These are phyloP conservation scores for Agaricus bisporus DNA, from an alignment of 768 basidiomycete genomes.

Conservation along the genomic window DNA sequence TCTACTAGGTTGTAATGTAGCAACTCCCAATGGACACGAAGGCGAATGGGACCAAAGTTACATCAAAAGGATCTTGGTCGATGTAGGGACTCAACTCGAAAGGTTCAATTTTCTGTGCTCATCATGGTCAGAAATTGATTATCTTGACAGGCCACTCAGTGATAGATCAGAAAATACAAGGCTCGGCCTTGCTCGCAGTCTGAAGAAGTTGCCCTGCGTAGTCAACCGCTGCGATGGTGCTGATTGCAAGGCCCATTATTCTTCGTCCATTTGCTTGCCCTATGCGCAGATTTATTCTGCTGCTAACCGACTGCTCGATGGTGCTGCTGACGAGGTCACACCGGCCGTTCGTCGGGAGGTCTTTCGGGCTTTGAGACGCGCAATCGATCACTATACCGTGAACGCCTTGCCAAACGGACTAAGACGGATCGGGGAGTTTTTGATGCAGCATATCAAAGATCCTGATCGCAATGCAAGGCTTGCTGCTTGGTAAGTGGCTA, in stretches of 20 bases:
- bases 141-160: slow-evolving; percentile 28
- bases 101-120: slow-evolving; percentile 23
- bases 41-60: slow-evolving; percentile 32
- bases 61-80: slow-evolving; percentile 41
- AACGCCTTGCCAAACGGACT: slow-evolving; percentile 25
- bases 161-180: slow-evolving; percentile 25
- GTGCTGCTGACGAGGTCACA: slow-evolving; percentile 39
- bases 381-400: slow-evolving; percentile 35
- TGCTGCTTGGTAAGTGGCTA: slow-evolving; percentile 56
- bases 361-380: slow-evolving; percentile 32
- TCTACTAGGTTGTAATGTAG: slow-evolving; percentile 38
- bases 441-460: slow-evolving; percentile 46
- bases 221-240: slow-evolving; percentile 28
- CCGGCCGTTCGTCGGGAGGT: slow-evolving; percentile 37
- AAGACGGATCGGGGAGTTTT: slow-evolving; percentile 18
- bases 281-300: slow-evolving; percentile 27
- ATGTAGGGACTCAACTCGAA: slow-evolving; percentile 37
- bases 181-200: slow-evolving; percentile 23
- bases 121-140: background rate
- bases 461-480: slow-evolving; percentile 55
- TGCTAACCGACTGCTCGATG: slow-evolving; percentile 38
- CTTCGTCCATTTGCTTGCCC: slow-evolving; percentile 19
- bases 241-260: slow-evolving; percentile 20
- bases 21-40: slow-evolving; percentile 56
- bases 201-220: slow-evolving; percentile 30